Evolutionary conservation across 2,329 filamentous ascomycete species (phyloP), one percentile per base, ranked within the genome.

Genomic region (Botrytis deweyae): DNA sequence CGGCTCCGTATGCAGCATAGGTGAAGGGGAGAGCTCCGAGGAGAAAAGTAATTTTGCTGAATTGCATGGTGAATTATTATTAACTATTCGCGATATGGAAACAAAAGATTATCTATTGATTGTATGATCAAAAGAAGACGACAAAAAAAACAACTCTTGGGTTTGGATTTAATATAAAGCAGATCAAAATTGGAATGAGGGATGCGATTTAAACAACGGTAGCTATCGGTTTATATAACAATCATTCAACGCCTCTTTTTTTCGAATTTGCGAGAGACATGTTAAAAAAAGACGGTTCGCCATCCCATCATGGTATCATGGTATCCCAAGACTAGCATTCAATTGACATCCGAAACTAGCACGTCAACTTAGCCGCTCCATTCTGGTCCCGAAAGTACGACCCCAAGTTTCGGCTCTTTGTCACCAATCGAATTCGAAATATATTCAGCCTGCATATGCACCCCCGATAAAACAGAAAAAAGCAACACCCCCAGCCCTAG

Each of bases 31-130:
- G 72, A 40, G 76, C 63, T 64, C 75, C 73, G 62, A 77, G 75
- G 14, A 77, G 44, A 62, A 58, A 78, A 49, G 58, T 74, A 49
- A 61, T 76, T 61, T 75, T 79, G 61, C 76, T 78, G 75, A 79
- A 80, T 58, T 78, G 77, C 80, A 82, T 81, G 49, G 72, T 78
- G 75, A 71, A 68, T n/a, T 62, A 55, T 71, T 70, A 44, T 42
- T 63, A 46, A 20, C 33, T 20, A 10, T 62, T 36, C 40, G 38
- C 6, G 66, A 33, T 69, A 44, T 33, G n/a, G 29, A n/a, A 63
- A 64, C 9, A 40, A 49, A 70, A 29, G 29, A 49, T 36, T 64
- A 10, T 36, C 7, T 62, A 38, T 46, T 70, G 40, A 49, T 64
- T 70, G 40, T 44, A 36, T 70, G 12, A n/a, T 25, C 6, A 20